Base-by-base conservation (phyloP, 2,329 filamentous ascomycete species). In the Amesomyces nigricolor region DNA sequence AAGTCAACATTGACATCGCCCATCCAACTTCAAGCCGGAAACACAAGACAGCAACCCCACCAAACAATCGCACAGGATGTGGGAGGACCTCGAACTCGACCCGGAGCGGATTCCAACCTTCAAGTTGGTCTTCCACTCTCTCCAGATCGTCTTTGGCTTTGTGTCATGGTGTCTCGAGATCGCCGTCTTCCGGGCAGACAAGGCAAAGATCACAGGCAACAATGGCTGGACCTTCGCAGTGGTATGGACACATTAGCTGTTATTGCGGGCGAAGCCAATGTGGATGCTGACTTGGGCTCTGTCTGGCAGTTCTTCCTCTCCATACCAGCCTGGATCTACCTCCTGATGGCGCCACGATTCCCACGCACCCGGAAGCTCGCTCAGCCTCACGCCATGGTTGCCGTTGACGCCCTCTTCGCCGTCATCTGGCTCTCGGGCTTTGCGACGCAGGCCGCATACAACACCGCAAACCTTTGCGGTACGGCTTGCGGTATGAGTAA, bases 391-490 rank as follows among this genome's bases (percentile, higher is more conserved):
- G 83, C 75, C 58, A 82, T 87, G 75, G 71, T 82, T 22, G 71
- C 70, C 8, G 72, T 86, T 32, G 84, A 87, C 65, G 69, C 68
- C n/a, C 39, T 82, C 55, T 85, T 78, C 65, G 72, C 73, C 64
- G 68, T 87, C 61, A 70, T 87, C 59, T 87, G 84, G 83, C 73
- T 88, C 43, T 84, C 83, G 2, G 84, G 79, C 16, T 87, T 87
- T 66, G 79, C 84, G 30, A 78, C 81, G 16, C 81, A 87, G 65
- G 83, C 85, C 2, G 75, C 80, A 8, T 87, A 81, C 71, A 86
- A 87, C 70, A 74, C 75, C 3, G 73, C 74, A 19, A 75, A 74
- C 57, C 70, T 74, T 29, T 86, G 83, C 63, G 79, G 79, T 2
- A 68, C 72, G 32, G 80, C 71, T 38, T 87, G 85, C 67, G 68